Evolutionary conservation across 495 filamentous ascomycete species (phyloP), one percentile per base, ranked within the genome.

Genomic region (Penicillium malachiteum): DNA sequence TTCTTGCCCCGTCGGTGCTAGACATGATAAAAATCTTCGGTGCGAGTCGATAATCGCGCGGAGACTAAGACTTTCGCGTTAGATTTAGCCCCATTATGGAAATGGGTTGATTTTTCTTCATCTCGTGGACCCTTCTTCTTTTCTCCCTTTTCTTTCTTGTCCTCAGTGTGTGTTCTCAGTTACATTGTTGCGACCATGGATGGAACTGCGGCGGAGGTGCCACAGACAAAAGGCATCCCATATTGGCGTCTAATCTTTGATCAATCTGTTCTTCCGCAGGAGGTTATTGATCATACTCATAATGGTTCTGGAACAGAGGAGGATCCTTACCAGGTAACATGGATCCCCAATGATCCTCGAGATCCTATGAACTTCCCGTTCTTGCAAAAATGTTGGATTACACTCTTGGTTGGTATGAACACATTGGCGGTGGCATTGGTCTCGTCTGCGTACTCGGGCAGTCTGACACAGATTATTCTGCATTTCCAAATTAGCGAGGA

Each of bases 381-480:
- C 85, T 68, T 88, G 82, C 82, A 53, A 58, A 48, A 48, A 42
- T 57, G 49, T 34, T n/a, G 33, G 14, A 79, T 86, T 55, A 84
- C 81, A 3, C 34, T 80, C 10, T 56, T 84, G 21, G 78, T 83
- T 39, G 82, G 85, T 5, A 46, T 85, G n/a, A 78, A 82, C 14
- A 85, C 84, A 0, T 73, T 89, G 13, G 79, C 81, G 10, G 83
- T 88, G 10, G 76, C 87, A n/a, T 83, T 90, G 48, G 82, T 81
- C 26, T 87, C 83, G 9, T 86, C 85, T 5, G 86, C 84, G 9
- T 89, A 84, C 56, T 47, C 56, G 6, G 56, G 57, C 0, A 38
- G 39, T 16, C 47, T 55, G 3, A 18, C 33, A 17, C 43, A 58
- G 31, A 33, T 57, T 11, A 52, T 55, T 4, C 5, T 18, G 11